Evolutionary conservation across 495 filamentous ascomycete species (phyloP).

Genomic region (Penicillium macrosclerotiorum): DNA sequence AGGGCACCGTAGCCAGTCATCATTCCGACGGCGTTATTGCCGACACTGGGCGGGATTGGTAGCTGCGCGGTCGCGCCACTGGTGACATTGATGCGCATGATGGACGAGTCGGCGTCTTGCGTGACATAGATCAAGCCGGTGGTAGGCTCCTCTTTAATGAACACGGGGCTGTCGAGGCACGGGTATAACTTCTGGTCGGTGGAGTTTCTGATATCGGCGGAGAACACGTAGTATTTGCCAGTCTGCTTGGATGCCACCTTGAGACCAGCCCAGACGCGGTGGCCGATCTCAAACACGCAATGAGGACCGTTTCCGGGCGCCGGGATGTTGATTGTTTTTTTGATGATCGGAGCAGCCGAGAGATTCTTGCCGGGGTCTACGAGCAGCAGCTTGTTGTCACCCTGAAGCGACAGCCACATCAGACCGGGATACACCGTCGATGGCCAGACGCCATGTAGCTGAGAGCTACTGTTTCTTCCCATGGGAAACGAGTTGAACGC

Average conservation of each 20-base stretch:
- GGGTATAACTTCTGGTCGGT: conserved; percentile 14
- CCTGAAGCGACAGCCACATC: conserved; percentile 24
- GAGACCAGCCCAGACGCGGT: conserved; percentile 25
- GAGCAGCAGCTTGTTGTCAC: conserved; percentile 21
- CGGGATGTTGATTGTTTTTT: conserved; percentile 16
- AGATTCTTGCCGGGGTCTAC: conserved; percentile 20
- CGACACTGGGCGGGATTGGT: conserved; percentile 18
- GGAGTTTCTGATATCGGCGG: conserved; percentile 14
- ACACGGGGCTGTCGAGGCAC: conserved; percentile 21
- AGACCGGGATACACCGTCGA: conserved; percentile 15
- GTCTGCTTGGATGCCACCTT: conserved; percentile 20
- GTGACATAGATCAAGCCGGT: conserved; percentile 23
- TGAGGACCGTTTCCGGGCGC: conserved; percentile 19
- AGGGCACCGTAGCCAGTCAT: conserved; percentile 14
- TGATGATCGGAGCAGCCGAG: conserved; percentile 9
- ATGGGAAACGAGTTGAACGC: conserved; percentile 19
- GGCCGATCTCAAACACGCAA: conserved; percentile 23
- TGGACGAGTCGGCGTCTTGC: conserved; percentile 22
- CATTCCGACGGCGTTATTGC: conserved; percentile 26
- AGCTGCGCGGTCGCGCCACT: conserved; percentile 19
- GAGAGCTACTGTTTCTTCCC: conserved; percentile 13
- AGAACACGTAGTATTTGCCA: conserved; percentile 22
- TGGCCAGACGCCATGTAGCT: conserved; percentile 21
- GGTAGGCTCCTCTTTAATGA: conserved; percentile 23
- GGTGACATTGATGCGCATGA: conserved; percentile 23